These are phyloP conservation scores for Microcera coccophila DNA, from an alignment of 2,329 filamentous ascomycete species.

Conservation along the genomic window DNA sequence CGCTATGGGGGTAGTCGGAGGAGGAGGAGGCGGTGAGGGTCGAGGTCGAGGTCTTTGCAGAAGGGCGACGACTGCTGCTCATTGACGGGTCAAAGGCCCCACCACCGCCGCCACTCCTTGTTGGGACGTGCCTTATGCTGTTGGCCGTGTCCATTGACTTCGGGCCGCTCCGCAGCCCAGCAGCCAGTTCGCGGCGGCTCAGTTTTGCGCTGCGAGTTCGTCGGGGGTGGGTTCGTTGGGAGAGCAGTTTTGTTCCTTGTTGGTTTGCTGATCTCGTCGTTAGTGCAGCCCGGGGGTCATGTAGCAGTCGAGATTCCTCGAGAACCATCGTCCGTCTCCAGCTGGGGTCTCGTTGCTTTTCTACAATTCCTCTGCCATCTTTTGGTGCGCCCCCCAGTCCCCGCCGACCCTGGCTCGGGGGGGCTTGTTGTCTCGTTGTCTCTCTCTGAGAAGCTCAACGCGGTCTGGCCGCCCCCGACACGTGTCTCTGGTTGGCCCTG, in stretches of 20 bases:
- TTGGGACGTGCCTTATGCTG: slow-evolving; percentile 9
- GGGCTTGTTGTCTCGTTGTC: slow-evolving; percentile 15
- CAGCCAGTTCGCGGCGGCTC: slow-evolving; percentile 6
- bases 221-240: slow-evolving; percentile 2
- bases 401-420: slow-evolving; percentile 8
- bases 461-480: slow-evolving; percentile 1
- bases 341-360: slow-evolving; percentile 14
- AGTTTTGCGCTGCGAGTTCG: slow-evolving; percentile 11
- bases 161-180: slow-evolving; percentile 19
- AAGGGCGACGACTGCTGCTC: slow-evolving; percentile 8
- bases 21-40: slow-evolving; percentile 21
- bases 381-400: background rate
- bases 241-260: background rate
- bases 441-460: slow-evolving; percentile 5
- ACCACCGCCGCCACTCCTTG: slow-evolving; percentile 6
- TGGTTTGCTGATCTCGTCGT: slow-evolving; percentile 3
- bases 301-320: background rate
- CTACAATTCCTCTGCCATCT: slow-evolving; percentile 8
- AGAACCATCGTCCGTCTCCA: slow-evolving; percentile 5
- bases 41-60: slow-evolving; percentile 9
- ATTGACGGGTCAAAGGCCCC: slow-evolving; percentile 6
- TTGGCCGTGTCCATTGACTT: slow-evolving; percentile 13
- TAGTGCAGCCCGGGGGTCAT: slow-evolving; percentile 3
- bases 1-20: slow-evolving; percentile 20
- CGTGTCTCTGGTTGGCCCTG: slow-evolving; percentile 4